These are phyloP conservation scores for Hortiboletus rubellus DNA, from an alignment of 1,284 basidiomycete genomes.

Conservation along the genomic window DNA sequence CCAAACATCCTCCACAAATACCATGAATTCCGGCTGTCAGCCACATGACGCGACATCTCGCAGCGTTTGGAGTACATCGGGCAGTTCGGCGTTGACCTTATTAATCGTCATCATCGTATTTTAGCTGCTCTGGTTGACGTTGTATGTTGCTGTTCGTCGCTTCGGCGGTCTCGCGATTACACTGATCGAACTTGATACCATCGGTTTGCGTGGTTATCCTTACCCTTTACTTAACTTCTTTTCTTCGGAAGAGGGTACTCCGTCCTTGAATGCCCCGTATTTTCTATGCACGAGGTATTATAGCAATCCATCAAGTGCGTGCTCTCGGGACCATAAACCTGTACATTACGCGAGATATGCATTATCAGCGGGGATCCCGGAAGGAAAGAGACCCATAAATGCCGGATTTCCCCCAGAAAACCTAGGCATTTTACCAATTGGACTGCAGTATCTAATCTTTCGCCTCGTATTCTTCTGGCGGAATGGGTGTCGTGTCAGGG, in stretches of 20 bases:
- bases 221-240: background rate
- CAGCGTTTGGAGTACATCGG: slow-evolving; percentile 3
- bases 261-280: background rate
- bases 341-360: too few species aligned
- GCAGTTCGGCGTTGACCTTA: background rate
- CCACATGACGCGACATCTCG: background rate
- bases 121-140: background rate
- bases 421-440: too few species aligned
- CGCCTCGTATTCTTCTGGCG: too few species aligned
- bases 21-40: background rate
- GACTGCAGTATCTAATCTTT: too few species aligned
- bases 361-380: too few species aligned
- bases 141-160: background rate
- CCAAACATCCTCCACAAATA: background rate
- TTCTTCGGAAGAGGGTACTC: slow-evolving; percentile 1
- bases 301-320: too few species aligned
- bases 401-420: too few species aligned
- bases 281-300: background rate
- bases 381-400: too few species aligned
- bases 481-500: too few species aligned
- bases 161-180: background rate
- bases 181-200: background rate
- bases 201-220: background rate
- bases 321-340: too few species aligned
- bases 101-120: background rate